Conservation (phyloP, 129 eudicot genomes). For the Daucus carota region DNA sequence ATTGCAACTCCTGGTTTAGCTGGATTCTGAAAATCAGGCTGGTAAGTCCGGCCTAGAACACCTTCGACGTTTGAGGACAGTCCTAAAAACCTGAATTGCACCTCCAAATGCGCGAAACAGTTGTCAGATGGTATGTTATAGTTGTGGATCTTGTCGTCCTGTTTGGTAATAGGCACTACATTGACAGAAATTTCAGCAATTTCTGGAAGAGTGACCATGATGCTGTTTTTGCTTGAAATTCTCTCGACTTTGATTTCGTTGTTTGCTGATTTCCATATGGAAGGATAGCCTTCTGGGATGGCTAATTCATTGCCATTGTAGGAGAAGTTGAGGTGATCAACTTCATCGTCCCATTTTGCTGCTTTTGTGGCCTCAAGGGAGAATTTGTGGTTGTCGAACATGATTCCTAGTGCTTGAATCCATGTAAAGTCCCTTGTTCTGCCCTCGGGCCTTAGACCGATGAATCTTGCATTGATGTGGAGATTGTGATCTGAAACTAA, state of each 20-base stretch:
- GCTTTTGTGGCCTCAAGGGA: slow-evolving; percentile 30
- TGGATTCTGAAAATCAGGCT: slow-evolving; percentile 34
- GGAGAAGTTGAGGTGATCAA: slow-evolving; percentile 28
- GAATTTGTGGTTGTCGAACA: slow-evolving; percentile 29
- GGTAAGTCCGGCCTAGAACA: slow-evolving; percentile 39
- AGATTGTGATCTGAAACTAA: slow-evolving; percentile 41
- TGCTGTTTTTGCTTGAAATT: slow-evolving; percentile 22
- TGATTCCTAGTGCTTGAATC: slow-evolving; percentile 45
- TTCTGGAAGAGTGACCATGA: slow-evolving; percentile 23
- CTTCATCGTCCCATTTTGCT: slow-evolving; percentile 25
- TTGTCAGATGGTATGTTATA: slow-evolving; percentile 32
- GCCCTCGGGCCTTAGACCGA: slow-evolving; percentile 37
- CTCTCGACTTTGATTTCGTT: slow-evolving; percentile 27
- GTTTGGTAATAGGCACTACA: slow-evolving; percentile 35
- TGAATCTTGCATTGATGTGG: slow-evolving; percentile 49
- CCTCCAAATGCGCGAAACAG: slow-evolving; percentile 46
- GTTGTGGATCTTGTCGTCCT: slow-evolving; percentile 41
- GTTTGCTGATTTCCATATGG: slow-evolving; percentile 27
- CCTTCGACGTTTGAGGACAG: slow-evolving; percentile 40
- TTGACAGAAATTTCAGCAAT: slow-evolving; percentile 33
- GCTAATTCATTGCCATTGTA: slow-evolving; percentile 22
- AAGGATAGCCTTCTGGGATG: slow-evolving; percentile 19
- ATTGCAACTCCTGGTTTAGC: slow-evolving; percentile 46
- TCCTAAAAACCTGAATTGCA: slow-evolving; percentile 32
- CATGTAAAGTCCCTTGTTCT: slow-evolving; percentile 52